Base-by-base conservation (phyloP, 164 flowering plant species). In the Piper betle region DNA sequence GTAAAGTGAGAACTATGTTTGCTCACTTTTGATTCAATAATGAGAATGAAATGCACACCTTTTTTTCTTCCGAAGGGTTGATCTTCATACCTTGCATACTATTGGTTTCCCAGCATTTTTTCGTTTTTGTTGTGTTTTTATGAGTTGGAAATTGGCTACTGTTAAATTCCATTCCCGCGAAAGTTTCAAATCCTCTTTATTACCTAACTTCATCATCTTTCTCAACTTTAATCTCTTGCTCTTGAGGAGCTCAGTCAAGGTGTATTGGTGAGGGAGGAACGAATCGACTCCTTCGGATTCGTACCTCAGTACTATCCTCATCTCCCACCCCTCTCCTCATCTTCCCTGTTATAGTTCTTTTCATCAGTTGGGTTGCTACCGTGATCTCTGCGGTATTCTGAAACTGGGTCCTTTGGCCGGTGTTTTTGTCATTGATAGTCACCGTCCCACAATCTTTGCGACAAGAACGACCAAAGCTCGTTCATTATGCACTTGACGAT, bases 341-440 rank as follows among this genome's bases (percentile, higher is more conserved):
- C 20, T 91, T 91, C 72, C 92, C 98, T 4, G 88, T 96, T 1
- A 84, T 96, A 0, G 68, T 92, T 16, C 77, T 92, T 42, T 65
- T 92, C 58, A 79, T 92, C 0, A 92, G 89, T 68, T 92, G 97
- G 98, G 98, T 25, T 25, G 98, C 1, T 87, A 92, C 59, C 72
- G 91, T n/a, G 96, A 89, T 64, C 69, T 92, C 56, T 70, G 79
- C 53, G 69, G 62, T 67, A 62, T 80, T 59, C 72, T 91, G 46
- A 70, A 71, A 50, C 68, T 88, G 6, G 88, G 87, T 0, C 79
- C 83, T 9, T 55, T 54, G 0, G 87, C 87, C 2, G 71, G 80
- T 40, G 84, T 90, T 61, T 93, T 90, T 64, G 91, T 93, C 2
- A 84, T 87, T 16, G 98, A 93, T 71, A 83, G 94, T 64, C 97